Percentiles rank a stretch among this genome's conserved stretches.
phyloP scores from a whole-genome alignment of 257 asterid genomes.

The Ocimum tenuiflorum region DNA sequence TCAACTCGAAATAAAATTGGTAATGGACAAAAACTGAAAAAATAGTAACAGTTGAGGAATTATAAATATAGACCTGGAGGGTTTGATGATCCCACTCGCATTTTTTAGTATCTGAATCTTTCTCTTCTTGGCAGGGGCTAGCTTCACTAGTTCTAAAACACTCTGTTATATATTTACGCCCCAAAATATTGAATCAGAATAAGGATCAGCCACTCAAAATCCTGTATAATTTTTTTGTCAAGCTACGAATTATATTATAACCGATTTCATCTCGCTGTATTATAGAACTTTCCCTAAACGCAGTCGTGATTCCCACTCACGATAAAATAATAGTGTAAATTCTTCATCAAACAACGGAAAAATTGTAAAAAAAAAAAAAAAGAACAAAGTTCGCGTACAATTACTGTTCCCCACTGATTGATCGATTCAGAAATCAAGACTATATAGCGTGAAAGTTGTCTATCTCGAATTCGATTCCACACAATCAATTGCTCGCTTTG shows the following conservation, averaged over 20 bases:
- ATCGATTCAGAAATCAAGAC: too few species aligned
- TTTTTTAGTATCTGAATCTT: conserved; percentile 29
- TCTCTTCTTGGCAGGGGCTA: conserved; percentile 35
- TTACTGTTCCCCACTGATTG: not conserved
- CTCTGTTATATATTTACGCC: conserved; percentile 20
- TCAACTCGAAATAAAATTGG: not conserved
- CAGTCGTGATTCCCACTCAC: not conserved
- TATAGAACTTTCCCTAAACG: not conserved
- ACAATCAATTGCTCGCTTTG: too few species aligned
- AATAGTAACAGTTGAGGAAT: not conserved
- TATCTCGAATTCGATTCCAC: too few species aligned
- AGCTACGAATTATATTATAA: not conserved
- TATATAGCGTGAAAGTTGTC: too few species aligned
- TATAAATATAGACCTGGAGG: conserved; percentile 23
- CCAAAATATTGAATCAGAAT: not conserved
- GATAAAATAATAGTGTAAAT: not conserved
- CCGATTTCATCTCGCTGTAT: not conserved
- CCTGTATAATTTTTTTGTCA: not conserved
- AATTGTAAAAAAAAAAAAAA: not conserved
- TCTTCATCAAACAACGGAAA: not conserved
- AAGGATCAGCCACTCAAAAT: not conserved
- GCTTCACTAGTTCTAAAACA: conserved; percentile 21
- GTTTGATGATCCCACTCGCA: conserved; percentile 31
- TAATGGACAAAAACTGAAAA: not conserved
- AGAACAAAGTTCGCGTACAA: not conserved